A percentile compares a stretch with the other conserved stretches of the same genome.
These are phyloP conservation scores for Rhazya stricta DNA, from an alignment of 257 asterid genomes.

Conservation along the genomic window DNA sequence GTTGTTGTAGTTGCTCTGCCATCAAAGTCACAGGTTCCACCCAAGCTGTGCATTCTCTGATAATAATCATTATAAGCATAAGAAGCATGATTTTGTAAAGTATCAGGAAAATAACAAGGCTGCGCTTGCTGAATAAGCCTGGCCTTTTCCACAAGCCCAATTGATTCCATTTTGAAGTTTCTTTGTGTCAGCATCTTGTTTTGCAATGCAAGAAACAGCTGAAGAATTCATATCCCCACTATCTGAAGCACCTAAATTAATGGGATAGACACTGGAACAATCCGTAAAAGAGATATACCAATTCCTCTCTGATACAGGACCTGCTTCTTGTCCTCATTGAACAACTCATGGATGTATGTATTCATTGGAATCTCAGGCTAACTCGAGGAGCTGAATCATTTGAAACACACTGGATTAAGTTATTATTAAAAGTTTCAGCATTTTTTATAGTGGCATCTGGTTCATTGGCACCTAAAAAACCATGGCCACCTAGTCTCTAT, in stretches of 20 bases:
- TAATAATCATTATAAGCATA: conserved; percentile 86
- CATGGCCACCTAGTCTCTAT: conserved; percentile 94
- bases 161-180: conserved; percentile 53
- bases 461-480: conserved; percentile 43
- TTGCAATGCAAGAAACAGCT: conserved; percentile 51
- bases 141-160: conserved; percentile 93
- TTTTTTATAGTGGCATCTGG: conserved; percentile 57
- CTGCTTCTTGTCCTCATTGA: conserved; percentile 65
- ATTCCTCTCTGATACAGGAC: conserved; percentile 69
- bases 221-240: conserved; percentile 39
- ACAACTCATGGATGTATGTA: conserved; percentile 71
- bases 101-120: conserved; percentile 66
- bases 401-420: conserved; percentile 58
- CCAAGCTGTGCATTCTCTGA: conserved; percentile 53
- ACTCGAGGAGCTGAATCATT: conserved; percentile 78
- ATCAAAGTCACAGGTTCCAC: conserved; percentile 81
- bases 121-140: conserved; percentile 70
- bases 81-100: conserved; percentile 73
- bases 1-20: conserved; percentile 63
- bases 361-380: conserved; percentile 47
- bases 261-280: conserved; percentile 54
- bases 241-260: conserved; percentile 35
- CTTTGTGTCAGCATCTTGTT: conserved; percentile 43
- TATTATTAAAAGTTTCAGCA: conserved; percentile 53
- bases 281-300: conserved; percentile 67